Evolutionary conservation across 2,329 filamentous ascomycete species (phyloP).

Genomic region (Fusarium sp.): DNA sequence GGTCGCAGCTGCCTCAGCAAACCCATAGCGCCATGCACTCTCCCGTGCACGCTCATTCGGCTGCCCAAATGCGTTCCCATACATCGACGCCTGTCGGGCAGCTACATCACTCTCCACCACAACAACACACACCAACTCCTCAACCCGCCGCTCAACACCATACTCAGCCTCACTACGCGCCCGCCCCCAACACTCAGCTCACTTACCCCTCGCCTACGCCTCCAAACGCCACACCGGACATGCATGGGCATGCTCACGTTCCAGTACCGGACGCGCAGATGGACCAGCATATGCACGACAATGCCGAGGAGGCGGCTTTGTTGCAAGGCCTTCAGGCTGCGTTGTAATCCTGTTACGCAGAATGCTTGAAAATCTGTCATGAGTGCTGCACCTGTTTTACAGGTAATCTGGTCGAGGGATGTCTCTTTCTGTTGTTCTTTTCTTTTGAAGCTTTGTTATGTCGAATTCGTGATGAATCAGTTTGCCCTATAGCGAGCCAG

Average conservation of each 20-base stretch:
- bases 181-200: conserved; percentile 34
- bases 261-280: conserved; percentile 32
- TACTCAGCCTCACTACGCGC: conserved; percentile 29
- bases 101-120: conserved; percentile 40
- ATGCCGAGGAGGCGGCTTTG: conserved; percentile 51
- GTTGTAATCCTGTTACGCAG: conserved; percentile 23
- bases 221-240: conserved; percentile 38
- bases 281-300: conserved; percentile 46
- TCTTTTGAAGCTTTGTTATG: conserved; percentile 10
- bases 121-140: conserved; percentile 42
- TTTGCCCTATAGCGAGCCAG: conserved; percentile 20
- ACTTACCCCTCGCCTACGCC: conserved; percentile 32
- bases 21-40: conserved; percentile 39
- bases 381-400: neutral
- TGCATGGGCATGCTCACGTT: conserved; percentile 40
- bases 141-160: conserved; percentile 32
- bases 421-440: conserved; percentile 2
- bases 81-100: conserved; percentile 45
- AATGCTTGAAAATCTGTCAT: neutral
- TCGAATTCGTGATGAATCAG: conserved; percentile 21
- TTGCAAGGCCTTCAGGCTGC: conserved; percentile 52
- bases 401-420: conserved; percentile 1
- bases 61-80: conserved; percentile 42
- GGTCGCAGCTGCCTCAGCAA: conserved; percentile 37
- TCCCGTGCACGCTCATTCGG: conserved; percentile 36